Base-by-base conservation (phyloP, 1,284 basidiomycete genomes). In the Puccinia polysora region DNA sequence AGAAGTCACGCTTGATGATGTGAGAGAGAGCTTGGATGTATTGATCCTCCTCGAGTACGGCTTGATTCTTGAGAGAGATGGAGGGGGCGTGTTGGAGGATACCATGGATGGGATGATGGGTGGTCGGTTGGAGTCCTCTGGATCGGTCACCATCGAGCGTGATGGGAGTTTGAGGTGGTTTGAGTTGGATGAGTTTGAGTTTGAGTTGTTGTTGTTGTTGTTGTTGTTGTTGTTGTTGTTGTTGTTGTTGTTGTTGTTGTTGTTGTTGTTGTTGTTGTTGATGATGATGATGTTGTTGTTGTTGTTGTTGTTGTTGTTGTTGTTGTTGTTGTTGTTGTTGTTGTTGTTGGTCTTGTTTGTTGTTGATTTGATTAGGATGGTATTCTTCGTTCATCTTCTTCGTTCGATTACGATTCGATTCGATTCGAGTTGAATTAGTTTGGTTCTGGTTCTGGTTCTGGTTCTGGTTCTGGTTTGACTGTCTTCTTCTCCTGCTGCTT, bases 1-100 rank as follows among this genome's bases (percentile, higher is more conserved):
- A 99, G 84, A 97, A 99, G 82, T 97, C 94, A 64, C 96, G 87
- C 59, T 90, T 88, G 79, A 98, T 97, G 78, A 98, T 96, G 62
- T 87, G 85, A 2, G 91, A 91, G n/a, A 98, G 84, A 0, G 90
- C 89, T 64, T 86, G 86, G 0, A 91, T 94, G 80, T 98, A 98
- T 78, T 92, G 90, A 76, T 97, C 93, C 82, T 98, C 95, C 7
- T 75, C 76, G 18, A 80, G 75, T 34, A 81, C 76, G 7, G 71
- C 68, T 69, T 81, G 79, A n/a, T 70, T 65, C 52, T 74, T 73
- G 38, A 75, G 60, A 28, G 75, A 75, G 52, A 69, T 59, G 34
- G 65, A 7, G n/a, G 65, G 65, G n/a, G 65, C 55, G 32, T 53
- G 28, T 28, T 69, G 65, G 25, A 69, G 55, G 12, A 32, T 43